Conservation (phyloP, 2,329 filamentous ascomycete species). For the Pezizomycotina sp. region DNA sequence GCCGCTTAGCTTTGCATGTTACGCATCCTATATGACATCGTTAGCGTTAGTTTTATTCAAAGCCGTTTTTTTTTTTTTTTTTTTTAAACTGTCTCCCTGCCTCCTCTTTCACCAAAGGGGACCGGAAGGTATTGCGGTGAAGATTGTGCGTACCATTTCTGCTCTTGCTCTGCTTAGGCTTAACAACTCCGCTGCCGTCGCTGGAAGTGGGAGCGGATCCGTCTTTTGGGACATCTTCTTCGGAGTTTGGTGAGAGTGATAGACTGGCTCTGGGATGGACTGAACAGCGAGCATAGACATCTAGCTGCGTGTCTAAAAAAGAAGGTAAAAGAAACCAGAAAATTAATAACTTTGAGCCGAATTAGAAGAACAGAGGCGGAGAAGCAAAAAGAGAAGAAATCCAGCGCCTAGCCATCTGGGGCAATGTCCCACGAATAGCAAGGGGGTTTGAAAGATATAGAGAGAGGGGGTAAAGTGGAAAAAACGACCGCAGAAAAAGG, state of each 20-base stretch:
- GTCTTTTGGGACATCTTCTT: not conserved
- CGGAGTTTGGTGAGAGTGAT: not conserved
- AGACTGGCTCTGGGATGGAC: not conserved
- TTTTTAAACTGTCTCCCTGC: constrained; percentile 9
- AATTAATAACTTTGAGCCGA: constrained; percentile 5
- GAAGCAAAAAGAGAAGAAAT: no score
- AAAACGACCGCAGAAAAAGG: not conserved
- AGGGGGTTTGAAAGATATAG: constrained; percentile 1
- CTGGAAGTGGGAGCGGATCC: not conserved
- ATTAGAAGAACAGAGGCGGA: no score
- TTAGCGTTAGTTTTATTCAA: constrained; percentile 2
- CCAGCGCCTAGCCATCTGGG: no score
- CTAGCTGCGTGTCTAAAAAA: not conserved
- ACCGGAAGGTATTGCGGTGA: no score
- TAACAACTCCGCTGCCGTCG: constrained; percentile 28
- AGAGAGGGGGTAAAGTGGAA: not conserved
- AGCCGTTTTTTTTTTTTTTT: constrained; percentile 5
- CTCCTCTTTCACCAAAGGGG: not conserved
- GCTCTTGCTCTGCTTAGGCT: constrained; percentile 58
- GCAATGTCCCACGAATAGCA: constrained; percentile 2
- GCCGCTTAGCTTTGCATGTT: constrained; percentile 55
- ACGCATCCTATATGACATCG: constrained; percentile 42
- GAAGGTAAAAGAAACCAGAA: not conserved
- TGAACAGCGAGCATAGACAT: not conserved
- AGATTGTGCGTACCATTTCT: constrained; percentile 45